Evolutionary conservation across 176 grass and related monocot species (phyloP), one percentile per base, ranked within the genome.

Genomic region (Eragrostis curvula): DNA sequence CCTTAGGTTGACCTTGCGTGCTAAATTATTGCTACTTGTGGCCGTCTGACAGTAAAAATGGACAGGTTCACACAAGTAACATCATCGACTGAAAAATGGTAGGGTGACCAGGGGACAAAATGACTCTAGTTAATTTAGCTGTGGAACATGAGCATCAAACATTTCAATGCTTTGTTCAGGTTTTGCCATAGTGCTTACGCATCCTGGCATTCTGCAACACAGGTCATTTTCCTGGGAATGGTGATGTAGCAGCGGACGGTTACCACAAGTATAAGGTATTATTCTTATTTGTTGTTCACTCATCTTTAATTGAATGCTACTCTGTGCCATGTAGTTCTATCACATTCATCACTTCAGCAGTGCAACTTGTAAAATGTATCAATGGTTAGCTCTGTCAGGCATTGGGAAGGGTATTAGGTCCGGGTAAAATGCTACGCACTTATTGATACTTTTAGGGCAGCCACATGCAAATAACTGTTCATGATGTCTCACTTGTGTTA

Each of bases 211-310:
- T 68, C 11, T 36, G 40, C 50, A 68, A 84, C 58, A 59, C 73
- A 84, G 82, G 82, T 32, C 49, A 47, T 68, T 8, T 36, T 27
- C 9, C 50, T 32, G 63, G 81, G 47, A 51, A 27, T 2, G 80
- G 84, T 39, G 88, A 90, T 25, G 84, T 84, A 21, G 88, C 88
- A 25, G 47, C 69, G 20, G 79, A 87, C 15, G 84, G 84, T 17
- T 87, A 90, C 80, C 88, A 90, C 43, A 87, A 87, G 49, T 90
- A 90, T 30, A 87, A 87, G 88, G 88, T 86, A 39, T 21, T 23
- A 40, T 46, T 17, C 12, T 21, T 29, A 18, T 44, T 17, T 27
- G 43, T 76, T 5, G 1, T 57, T 27, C 12, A 36, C 9, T 27
- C 62, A 23, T 13, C 25, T 66, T 68, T 25, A 69, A 17, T 25